A percentile compares a stretch with the other conserved stretches of the same genome.
phyloP scores from a whole-genome alignment of 2,329 filamentous ascomycete species.

The Trichophyton simii region DNA sequence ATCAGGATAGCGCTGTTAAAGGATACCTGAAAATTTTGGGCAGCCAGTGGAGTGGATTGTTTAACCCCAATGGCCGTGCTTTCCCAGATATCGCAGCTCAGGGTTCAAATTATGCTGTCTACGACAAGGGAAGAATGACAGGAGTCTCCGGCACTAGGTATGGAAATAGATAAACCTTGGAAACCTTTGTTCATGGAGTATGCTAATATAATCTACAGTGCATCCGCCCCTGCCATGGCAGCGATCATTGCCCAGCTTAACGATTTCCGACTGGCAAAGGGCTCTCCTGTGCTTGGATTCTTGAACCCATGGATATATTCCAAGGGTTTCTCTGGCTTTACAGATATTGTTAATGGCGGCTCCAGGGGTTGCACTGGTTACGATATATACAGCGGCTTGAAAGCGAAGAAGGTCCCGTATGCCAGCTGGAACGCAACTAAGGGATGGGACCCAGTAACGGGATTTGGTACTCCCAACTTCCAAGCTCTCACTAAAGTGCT shows the following conservation, averaged over 20 bases:
- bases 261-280: constrained; percentile 45
- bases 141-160: constrained; percentile 36
- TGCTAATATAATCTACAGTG: constrained; percentile 22
- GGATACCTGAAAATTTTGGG: constrained; percentile 32
- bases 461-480: constrained; percentile 27
- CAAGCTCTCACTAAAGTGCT: constrained; percentile 9
- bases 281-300: constrained; percentile 44
- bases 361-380: constrained; percentile 35
- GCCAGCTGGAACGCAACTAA: constrained; percentile 41
- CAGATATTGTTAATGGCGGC: constrained; percentile 38
- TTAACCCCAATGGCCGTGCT: constrained; percentile 43
- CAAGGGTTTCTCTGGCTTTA: constrained; percentile 33
- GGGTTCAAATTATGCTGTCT: constrained; percentile 30
- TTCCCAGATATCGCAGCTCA: constrained; percentile 53
- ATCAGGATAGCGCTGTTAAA: constrained; percentile 35
- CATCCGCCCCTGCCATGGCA: constrained; percentile 51
- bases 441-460: constrained; percentile 41
- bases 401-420: constrained; percentile 25
- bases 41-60: constrained; percentile 34
- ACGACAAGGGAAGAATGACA: constrained; percentile 25
- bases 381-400: constrained; percentile 10
- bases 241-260: constrained; percentile 54
- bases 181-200: no score
- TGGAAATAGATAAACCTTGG: background rate
- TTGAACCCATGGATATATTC: constrained; percentile 51